Evolutionary conservation across 106 monocot genomes (phyloP), one percentile per base, ranked within the genome.

Genomic region (Gastrodia elata): DNA sequence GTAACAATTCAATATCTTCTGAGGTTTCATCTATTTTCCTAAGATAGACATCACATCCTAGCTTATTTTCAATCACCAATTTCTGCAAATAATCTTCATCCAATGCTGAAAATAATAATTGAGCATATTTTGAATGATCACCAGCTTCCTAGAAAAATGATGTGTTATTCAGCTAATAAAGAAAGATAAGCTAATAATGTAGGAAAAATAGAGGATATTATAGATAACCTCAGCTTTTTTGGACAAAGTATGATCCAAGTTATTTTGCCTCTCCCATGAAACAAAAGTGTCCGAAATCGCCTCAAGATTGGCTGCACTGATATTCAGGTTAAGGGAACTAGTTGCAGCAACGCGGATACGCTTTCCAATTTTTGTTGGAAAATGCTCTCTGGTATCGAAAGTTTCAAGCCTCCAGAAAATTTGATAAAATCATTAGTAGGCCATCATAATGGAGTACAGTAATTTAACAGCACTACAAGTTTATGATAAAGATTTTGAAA

Each of bases 31-130:
- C 86, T 43, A 84, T 49, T 77, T 81, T 90, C 69, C 72, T 86
- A 4, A 97, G 13, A 78, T 88, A 97, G 39, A 97, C 76, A 48
- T 83, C 97, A 88, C 83, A 88, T 32, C 93, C 97, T 52, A 97
- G 79, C 78, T 86, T 88, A 77, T 97, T 97, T 74, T 97, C 90
- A 59, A 97, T 52, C 64, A 80, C 73, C 64, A 97, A 77, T 83
- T 86, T 90, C 49, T 83, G 87, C 36, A 88, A 79, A 69, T 97
- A 92, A 87, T 97, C 93, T 78, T 97, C 93, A 30, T 96, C 85
- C 73, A 97, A 70, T 58, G 97, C 97, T 76, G 97, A 93, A 71
- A 79, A 75, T 18, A 71, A 59, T 71, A 72, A 59, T 65, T 75
- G 73, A 76, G 59, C 49, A 52, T 55, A 58, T 34, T 74, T 82